phyloP scores from a whole-genome alignment of 2,329 filamentous ascomycete species.

The Blastomyces gilchristii region DNA sequence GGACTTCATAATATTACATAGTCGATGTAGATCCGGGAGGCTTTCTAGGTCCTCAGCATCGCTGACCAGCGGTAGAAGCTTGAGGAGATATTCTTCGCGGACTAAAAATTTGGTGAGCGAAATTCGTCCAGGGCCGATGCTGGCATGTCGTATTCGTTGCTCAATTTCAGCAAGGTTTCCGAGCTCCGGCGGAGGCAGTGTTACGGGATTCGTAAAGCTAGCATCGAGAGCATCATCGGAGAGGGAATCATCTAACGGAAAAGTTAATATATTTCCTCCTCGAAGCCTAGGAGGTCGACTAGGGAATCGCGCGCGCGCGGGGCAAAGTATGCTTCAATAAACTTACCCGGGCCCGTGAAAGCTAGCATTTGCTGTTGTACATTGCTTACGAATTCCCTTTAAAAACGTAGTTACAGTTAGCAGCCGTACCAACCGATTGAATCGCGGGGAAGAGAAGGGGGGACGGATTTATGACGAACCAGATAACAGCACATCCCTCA shows the following conservation, averaged over 20 bases:
- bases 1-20: conserved; percentile 98
- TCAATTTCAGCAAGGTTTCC: conserved; percentile 77
- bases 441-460: not conserved
- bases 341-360: conserved; percentile 52
- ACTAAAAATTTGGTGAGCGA: conserved; percentile 80
- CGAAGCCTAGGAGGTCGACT: not conserved
- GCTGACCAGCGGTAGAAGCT: conserved; percentile 74
- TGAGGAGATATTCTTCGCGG: conserved; percentile 73
- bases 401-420: conserved; percentile 19
- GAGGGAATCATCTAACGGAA: conserved; percentile 61
- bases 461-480: conserved; percentile 45
- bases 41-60: conserved; percentile 89
- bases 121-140: conserved; percentile 60
- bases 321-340: not conserved
- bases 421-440: conserved; percentile 7
- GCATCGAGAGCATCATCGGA: conserved; percentile 76
- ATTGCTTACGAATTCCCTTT: conserved; percentile 80
- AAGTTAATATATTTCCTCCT: not conserved
- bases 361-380: conserved; percentile 66
- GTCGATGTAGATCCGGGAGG: conserved; percentile 69
- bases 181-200: conserved; percentile 70
- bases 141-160: conserved; percentile 68
- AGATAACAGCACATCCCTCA: conserved; percentile 85
- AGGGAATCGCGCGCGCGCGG: conserved; percentile 18
- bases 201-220: conserved; percentile 54